Evolutionary conservation across 2,329 filamentous ascomycete genomes (phyloP).

Genomic region (Colletotrichum kahawae): DNA sequence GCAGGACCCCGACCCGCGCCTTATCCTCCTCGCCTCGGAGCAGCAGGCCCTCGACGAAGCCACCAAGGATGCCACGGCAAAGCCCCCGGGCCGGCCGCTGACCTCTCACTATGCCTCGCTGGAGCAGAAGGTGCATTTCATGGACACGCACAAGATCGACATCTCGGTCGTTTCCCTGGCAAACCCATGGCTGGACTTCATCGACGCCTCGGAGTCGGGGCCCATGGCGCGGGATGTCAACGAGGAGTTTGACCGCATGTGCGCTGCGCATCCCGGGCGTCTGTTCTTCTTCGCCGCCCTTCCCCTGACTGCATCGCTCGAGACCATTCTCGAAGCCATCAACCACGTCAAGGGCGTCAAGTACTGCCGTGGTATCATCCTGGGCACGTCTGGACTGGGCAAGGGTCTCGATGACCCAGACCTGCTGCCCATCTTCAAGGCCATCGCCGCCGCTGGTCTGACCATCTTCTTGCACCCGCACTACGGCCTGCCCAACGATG

Average conservation of each 20-base stretch:
- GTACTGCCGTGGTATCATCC: constrained; percentile 83
- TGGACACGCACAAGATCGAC: constrained; percentile 83
- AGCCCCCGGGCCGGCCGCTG: constrained; percentile 78
- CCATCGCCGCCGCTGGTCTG: constrained; percentile 67
- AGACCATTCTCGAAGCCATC: constrained; percentile 70
- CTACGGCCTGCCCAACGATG: constrained; percentile 81
- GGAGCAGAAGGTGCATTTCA: constrained; percentile 81
- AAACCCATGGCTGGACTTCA: constrained; percentile 93
- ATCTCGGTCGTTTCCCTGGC: constrained; percentile 87
- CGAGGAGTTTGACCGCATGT: constrained; percentile 76
- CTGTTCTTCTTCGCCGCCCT: constrained; percentile 86
- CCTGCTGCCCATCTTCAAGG: constrained; percentile 74
- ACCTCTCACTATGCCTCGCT: constrained; percentile 85
- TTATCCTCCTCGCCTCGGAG: constrained; percentile 67
- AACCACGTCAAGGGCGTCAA: constrained; percentile 63
- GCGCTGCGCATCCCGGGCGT: constrained; percentile 66
- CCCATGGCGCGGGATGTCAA: constrained; percentile 73
- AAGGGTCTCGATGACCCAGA: constrained; percentile 78
- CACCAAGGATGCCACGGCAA: constrained; percentile 56
- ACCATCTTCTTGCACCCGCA: constrained; percentile 89
- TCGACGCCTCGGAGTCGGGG: constrained; percentile 65
- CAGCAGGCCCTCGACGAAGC: constrained; percentile 52
- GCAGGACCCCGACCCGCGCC: constrained; percentile 60
- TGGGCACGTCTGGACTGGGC: constrained; percentile 84
- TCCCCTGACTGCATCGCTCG: constrained; percentile 71